Base-by-base conservation (phyloP, 2,329 filamentous ascomycete genomes). In the Scytalidium lignicola region DNA sequence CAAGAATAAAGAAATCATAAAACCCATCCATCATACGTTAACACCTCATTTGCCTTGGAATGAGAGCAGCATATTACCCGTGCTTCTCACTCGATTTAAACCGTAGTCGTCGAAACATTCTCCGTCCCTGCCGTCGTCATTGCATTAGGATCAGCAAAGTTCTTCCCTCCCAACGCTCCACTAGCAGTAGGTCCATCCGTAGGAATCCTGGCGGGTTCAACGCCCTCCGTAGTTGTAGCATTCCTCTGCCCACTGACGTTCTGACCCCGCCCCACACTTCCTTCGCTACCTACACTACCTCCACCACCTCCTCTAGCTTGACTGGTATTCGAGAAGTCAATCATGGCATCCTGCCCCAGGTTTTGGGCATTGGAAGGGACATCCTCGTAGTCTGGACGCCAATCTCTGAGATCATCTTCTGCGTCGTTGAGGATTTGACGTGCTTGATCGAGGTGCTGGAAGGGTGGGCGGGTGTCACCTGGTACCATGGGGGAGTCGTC, bases 401-500 rank as follows among this genome's bases (percentile, higher is more conserved):
- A 97, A 39, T 81, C 78, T 48, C 85, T 82, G 53, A 99, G 80
- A 58, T 95, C 89, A 47, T 89, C 85, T 68, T 99, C 93, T 40
- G 90, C 91, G 54, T 96, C 91, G 62, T 95, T 93, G 21, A 99
- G 80, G 42, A 97, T 81, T 66, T 95, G 87, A 47, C 90, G 83
- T 2, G 89, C 90, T 55, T 86, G 82, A 12, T 78, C 72, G 8
- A 71, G 74, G 50, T 84, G 72, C 29, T 80, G 74, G 64, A 93
- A 97, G 0, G 76, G 68, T n/a, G 78, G 74, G 45, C 86, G 83
- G 15, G 76, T 68, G 65, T 96, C 90, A 43, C 93, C 93, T 1
- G 92, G 92, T 1, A 95, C 86, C 23, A 96, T 82, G 0, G 93
- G 90, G 0, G 85, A 85, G 66, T 96, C 92, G 61, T 99, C 93